Percentiles rank a stretch among this genome's conserved stretches.
Evolutionary conservation across 106 monocot genomes (phyloP).

Genomic region (Amphibolis antarctica): DNA sequence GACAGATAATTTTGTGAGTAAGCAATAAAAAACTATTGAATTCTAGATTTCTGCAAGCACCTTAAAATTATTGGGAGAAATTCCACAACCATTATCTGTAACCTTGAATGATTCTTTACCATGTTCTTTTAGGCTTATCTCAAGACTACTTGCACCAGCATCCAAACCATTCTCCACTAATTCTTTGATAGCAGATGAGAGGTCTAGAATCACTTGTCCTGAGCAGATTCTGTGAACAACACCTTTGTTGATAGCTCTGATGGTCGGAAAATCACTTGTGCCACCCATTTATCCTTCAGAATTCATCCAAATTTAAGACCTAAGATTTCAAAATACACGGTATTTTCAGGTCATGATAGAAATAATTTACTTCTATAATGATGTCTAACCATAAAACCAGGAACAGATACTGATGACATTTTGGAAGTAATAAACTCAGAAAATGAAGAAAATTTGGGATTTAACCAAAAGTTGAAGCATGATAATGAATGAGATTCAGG

Average conservation of each 20-base stretch:
- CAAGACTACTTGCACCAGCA: slow-evolving; percentile 74
- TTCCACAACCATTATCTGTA: slow-evolving; percentile 86
- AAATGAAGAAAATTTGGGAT: too few relatives aligned
- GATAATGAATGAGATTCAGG: too few relatives aligned
- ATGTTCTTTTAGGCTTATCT: slow-evolving; percentile 65
- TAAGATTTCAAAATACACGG: neutral
- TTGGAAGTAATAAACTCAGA: too few relatives aligned
- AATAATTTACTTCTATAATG: too few relatives aligned
- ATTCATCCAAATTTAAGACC: neutral
- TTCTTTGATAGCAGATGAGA: slow-evolving; percentile 92
- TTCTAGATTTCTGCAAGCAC: slow-evolving; percentile 7
- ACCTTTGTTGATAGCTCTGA: slow-evolving; percentile 66
- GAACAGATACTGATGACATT: too few relatives aligned
- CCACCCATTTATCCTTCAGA: slow-evolving; percentile 24
- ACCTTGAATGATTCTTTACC: slow-evolving; percentile 87
- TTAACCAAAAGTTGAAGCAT: too few relatives aligned
- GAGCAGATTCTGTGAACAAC: slow-evolving; percentile 81
- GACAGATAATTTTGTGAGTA: neutral
- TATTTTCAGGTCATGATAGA: too few relatives aligned
- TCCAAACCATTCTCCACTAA: slow-evolving; percentile 94
- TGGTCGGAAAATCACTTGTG: slow-evolving; percentile 28
- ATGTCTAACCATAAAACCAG: too few relatives aligned
- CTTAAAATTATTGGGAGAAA: slow-evolving; percentile 84
- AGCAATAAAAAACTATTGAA: neutral
- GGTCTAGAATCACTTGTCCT: slow-evolving; percentile 96